Evolutionary conservation across 441 rosid species (phyloP).

Genomic region (Aleurites moluccanus): DNA sequence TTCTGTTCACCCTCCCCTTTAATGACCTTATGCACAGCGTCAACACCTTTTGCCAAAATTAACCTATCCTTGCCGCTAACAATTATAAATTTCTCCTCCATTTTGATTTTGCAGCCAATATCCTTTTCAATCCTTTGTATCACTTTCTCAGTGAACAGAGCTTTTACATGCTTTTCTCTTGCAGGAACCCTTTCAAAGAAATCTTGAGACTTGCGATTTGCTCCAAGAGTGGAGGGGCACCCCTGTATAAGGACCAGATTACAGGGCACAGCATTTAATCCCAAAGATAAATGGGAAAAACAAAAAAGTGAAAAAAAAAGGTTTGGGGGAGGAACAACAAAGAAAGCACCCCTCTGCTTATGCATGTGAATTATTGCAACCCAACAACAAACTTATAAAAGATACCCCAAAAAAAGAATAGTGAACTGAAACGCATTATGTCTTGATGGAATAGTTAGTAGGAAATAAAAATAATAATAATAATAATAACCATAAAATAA

Average conservation of each 20-base stretch:
- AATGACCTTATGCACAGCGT: conserved; percentile 83
- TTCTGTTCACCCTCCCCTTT: conserved; percentile 69
- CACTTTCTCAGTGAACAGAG: conserved; percentile 73
- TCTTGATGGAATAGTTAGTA: neutral
- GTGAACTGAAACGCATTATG: neutral
- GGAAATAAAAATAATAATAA: too few species aligned
- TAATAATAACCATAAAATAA: neutral
- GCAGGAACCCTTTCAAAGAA: conserved; percentile 94
- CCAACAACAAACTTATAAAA: neutral
- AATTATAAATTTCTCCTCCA: conserved; percentile 90
- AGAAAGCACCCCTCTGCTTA: neutral
- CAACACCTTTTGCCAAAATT: conserved; percentile 88
- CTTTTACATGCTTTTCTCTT: conserved; percentile 74
- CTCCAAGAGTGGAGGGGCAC: conserved; percentile 97
- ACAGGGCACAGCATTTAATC: conserved; percentile 18
- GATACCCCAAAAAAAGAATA: neutral
- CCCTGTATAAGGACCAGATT: conserved; percentile 51
- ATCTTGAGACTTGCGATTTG: conserved; percentile 88
- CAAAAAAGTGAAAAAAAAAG: neutral
- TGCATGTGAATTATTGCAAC: neutral
- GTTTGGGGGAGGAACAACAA: neutral
- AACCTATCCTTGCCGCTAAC: conserved; percentile 96
- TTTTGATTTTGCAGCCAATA: conserved; percentile 82
- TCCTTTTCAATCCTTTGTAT: conserved; percentile 77
- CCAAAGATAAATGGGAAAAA: neutral